Conservation (phyloP, 495 filamentous ascomycete genomes). For the Penicillium coprophilum region DNA sequence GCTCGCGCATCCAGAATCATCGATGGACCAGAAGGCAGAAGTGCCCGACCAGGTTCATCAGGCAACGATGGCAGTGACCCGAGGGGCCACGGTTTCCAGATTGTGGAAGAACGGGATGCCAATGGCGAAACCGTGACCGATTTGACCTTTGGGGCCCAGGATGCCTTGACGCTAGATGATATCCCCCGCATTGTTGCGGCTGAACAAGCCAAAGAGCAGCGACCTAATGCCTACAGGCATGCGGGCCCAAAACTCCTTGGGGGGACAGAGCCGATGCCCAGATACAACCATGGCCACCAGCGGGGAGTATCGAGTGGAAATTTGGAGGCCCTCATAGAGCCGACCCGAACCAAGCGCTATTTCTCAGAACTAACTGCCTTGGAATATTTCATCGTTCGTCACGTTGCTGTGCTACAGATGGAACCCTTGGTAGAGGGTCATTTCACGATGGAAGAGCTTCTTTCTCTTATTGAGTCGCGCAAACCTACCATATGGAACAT, state of each 20-base stretch:
- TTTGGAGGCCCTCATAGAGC: slow-evolving; percentile 41
- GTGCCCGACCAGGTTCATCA: slow-evolving; percentile 75
- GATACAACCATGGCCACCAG: slow-evolving; percentile 71
- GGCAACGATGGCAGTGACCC: slow-evolving; percentile 62
- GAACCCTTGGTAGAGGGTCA: slow-evolving; percentile 86
- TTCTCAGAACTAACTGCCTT: slow-evolving; percentile 95
- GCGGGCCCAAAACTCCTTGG: slow-evolving; percentile 71
- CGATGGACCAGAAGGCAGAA: slow-evolving; percentile 81
- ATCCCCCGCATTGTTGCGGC: slow-evolving; percentile 97
- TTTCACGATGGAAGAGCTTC: slow-evolving; percentile 91
- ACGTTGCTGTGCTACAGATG: slow-evolving; percentile 93
- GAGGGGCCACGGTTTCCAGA: slow-evolving; percentile 64
- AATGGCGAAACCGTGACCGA: slow-evolving; percentile 71
- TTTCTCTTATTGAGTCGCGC: slow-evolving; percentile 88
- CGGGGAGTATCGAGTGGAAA: slow-evolving; percentile 72
- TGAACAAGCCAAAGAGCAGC: slow-evolving; percentile 89
- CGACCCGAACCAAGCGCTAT: slow-evolving; percentile 65
- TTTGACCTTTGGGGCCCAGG: slow-evolving; percentile 82
- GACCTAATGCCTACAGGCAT: slow-evolving; percentile 78
- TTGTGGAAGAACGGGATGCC: slow-evolving; percentile 81
- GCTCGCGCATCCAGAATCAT: slow-evolving; percentile 89
- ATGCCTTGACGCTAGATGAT: slow-evolving; percentile 91
- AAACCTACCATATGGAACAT: slow-evolving; percentile 97
- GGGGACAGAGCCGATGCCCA: slow-evolving; percentile 61
- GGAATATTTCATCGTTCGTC: slow-evolving; percentile 95